Conservation (phyloP, 352 stramenopile genomes). For the Globisporangium ultimum region DNA sequence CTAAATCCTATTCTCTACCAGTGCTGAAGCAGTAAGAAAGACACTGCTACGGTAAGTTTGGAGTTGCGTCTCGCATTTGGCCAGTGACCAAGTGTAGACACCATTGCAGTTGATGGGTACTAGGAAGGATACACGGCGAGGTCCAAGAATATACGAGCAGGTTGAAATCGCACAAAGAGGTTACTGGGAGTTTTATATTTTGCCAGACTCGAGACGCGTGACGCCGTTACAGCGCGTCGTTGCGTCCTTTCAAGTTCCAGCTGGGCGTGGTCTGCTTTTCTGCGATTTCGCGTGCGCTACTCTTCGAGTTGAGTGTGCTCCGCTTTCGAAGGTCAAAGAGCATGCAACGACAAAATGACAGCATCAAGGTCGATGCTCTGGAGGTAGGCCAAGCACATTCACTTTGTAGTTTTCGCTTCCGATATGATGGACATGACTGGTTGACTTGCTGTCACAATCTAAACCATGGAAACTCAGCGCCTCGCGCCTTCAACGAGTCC, state of each 20-base stretch:
- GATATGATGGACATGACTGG: not conserved
- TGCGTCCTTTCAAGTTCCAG: not conserved
- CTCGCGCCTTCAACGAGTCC: conserved; percentile 63
- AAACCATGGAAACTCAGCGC: conserved; percentile 12
- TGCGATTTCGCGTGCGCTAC: too few relatives aligned
- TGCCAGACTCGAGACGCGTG: not conserved
- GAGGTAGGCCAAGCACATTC: not conserved
- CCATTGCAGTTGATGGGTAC: not conserved
- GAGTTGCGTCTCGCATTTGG: too few relatives aligned
- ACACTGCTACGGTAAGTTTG: too few relatives aligned
- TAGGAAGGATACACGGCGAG: not conserved
- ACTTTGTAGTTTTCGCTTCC: not conserved
- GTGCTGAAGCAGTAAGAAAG: conserved; percentile 31
- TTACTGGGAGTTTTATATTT: not conserved
- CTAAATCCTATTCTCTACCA: conserved; percentile 55
- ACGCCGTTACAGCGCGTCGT: not conserved
- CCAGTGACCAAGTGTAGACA: too few relatives aligned
- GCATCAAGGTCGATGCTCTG: not conserved
- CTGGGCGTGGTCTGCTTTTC: not conserved
- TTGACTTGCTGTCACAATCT: not conserved
- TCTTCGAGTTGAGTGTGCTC: not conserved
- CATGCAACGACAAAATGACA: not conserved
- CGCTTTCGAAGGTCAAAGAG: not conserved
- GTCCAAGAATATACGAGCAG: not conserved
- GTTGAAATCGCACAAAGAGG: not conserved